A percentile compares a stretch with the other conserved stretches of the same genome.
phyloP scores from a whole-genome alignment of 2,329 filamentous ascomycete genomes.

The Hansfordia pulvinata region DNA sequence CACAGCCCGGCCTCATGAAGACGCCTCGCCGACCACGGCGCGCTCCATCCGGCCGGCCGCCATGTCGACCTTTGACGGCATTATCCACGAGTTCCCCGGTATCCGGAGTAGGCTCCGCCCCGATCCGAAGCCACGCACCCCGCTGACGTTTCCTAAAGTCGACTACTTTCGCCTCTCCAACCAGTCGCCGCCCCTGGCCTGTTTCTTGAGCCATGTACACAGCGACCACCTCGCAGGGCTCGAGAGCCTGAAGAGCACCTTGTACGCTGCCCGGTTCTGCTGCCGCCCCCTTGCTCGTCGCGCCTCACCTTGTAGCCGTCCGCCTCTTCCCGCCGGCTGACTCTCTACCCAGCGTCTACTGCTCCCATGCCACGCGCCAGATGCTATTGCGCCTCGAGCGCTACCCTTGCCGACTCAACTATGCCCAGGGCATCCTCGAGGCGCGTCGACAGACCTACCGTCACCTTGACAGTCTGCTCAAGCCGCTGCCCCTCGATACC shows the following conservation, averaged over 20 bases:
- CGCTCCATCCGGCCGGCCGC: no score
- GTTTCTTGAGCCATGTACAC: constrained; percentile 86
- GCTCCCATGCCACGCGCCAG: constrained; percentile 69
- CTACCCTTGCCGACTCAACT: constrained; percentile 69
- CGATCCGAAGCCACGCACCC: background rate
- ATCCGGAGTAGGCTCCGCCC: constrained; percentile 54
- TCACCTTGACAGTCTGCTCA: constrained; percentile 59
- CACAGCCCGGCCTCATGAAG: background rate
- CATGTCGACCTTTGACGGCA: constrained; percentile 70
- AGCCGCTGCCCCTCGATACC: constrained; percentile 70
- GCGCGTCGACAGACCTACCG: constrained; percentile 61
- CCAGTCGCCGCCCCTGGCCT: constrained; percentile 54
- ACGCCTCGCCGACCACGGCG: background rate
- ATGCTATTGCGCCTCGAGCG: constrained; percentile 71
- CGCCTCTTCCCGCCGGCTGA: constrained; percentile 1
- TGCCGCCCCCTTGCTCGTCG: background rate
- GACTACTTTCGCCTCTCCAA: constrained; percentile 63
- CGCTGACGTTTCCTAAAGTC: constrained; percentile 33
- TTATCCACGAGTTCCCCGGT: constrained; percentile 63
- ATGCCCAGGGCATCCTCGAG: constrained; percentile 65
- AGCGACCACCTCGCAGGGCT: constrained; percentile 79
- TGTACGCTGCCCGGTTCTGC: constrained; percentile 28
- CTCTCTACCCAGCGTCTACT: constrained; percentile 51
- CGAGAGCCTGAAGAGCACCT: constrained; percentile 62
- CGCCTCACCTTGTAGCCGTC: background rate